Evolutionary conservation across 768 basidiomycete species (phyloP), one percentile per base, ranked within the genome.

Genomic region (Chiua virens): DNA sequence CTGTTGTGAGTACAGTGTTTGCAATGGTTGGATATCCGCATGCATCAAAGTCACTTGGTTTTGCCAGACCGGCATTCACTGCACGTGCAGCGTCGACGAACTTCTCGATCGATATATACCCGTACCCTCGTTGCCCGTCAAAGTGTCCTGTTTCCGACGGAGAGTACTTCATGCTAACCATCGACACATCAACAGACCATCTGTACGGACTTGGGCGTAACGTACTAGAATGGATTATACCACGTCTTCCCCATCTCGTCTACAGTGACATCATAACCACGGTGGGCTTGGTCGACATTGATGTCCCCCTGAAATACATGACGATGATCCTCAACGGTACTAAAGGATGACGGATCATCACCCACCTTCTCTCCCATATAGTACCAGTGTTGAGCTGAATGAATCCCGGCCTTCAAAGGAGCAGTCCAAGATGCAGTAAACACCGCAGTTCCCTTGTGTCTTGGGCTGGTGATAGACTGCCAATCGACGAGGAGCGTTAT

Each of bases 341-440:
- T 27, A 3, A 59, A 25, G 21, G 15, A 42, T 15, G 34, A 28
- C 10, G 18, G 15, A 21, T 46, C 10, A 20, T 18, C 17, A 50
- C 69, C 8, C 47, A 85, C 91, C 78, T 91, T 95, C 74, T 91
- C 87, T 43, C 81, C 93, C 88, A 95, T 91, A 71, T 94, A 95
- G 71, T 95, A 92, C 89, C 90, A 95, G 63, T 91, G 86, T 63
- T 97, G 93, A 36, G 86, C 87, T 8, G 88, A 86, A 68, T 95
- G 92, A 9, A 96, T 79, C n/a, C 92, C 93, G 20, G 89, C 78
- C 65, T 89, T 89, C 52, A 92, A 73, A 17, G 93, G 94, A 1
- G 94, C 93, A 1, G 93, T 94, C 93, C 93, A 97, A 45, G 87
- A 89, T 9, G 94, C 92, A 5, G 94, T 94, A 73, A 93, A 97